Conservation (phyloP, 768 basidiomycete genomes). For the Mycena floridula region DNA sequence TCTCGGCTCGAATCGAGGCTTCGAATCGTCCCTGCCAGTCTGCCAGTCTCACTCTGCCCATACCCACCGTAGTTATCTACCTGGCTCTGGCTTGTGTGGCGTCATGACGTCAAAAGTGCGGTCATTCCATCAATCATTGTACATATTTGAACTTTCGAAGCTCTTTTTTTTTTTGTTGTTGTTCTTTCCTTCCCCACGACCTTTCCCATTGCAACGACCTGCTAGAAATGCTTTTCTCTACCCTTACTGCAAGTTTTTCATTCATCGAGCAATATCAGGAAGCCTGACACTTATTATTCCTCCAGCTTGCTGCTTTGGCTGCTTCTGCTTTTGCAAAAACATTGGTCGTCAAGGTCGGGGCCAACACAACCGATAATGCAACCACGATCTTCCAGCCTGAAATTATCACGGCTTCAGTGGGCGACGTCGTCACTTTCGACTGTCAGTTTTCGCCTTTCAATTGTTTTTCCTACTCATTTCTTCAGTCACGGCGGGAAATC, state of each 20-base stretch:
- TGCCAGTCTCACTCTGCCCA: neutral
- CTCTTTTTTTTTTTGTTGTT: neutral
- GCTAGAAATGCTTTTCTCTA: too few relatives aligned
- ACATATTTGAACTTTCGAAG: neutral
- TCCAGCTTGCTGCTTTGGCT: neutral
- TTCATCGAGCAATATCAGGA: too few relatives aligned
- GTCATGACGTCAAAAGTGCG: neutral
- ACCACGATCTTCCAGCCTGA: slow-evolving; percentile 40
- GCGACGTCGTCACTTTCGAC: slow-evolving; percentile 52
- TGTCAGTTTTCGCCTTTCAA: slow-evolving; percentile 27
- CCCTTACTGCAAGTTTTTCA: too few relatives aligned
- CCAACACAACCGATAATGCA: slow-evolving; percentile 37
- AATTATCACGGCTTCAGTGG: slow-evolving; percentile 31
- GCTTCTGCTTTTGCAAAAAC: neutral
- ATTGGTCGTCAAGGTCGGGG: slow-evolving; percentile 26
- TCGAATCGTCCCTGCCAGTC: neutral
- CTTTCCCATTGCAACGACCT: too few relatives aligned
- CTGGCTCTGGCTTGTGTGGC: neutral
- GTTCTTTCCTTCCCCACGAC: neutral
- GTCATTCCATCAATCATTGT: neutral
- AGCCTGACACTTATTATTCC: too few relatives aligned
- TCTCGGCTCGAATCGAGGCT: too few relatives aligned
- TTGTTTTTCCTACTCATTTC: neutral
- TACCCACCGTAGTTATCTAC: neutral
- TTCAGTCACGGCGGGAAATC: slow-evolving; percentile 46